Base-by-base conservation (phyloP, 2,329 filamentous ascomycete species). In the Blastomyces emzantsi region DNA sequence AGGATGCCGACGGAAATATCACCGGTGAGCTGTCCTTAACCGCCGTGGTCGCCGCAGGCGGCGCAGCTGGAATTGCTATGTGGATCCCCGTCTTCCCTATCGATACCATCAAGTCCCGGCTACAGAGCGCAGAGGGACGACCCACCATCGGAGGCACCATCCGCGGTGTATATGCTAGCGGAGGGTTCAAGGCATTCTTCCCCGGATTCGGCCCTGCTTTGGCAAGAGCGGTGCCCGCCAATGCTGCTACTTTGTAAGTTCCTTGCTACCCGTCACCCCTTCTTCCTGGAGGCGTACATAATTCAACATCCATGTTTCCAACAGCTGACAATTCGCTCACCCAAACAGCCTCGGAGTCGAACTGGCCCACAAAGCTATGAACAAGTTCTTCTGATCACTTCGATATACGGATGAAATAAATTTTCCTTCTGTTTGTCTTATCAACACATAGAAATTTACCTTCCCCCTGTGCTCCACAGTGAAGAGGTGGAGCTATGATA, bases 51-150 rank as follows among this genome's bases (percentile, higher is more conserved):
- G 84, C 86, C 36, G 94, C 94, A 1, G 94, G 94, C 70, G 94
- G 90, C 67, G 90, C 88, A 3, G 94, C 94, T 0, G 94, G 94
- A 73, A 85, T 99, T 33, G 94, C 94, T 67, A 99, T 99, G 94
- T 99, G 94, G 94, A 94, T 97, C 69, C 92, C 94, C 62, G 92
- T 99, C 52, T 99, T 99, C 84, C 94, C 94, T 28, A 84, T 99
- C 67, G 94, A 99, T 73, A 99, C 94, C 0, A 87, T 99, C 79
- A 99, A 99, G 85, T 92, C 88, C 67, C 83, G 92, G 47, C 79
- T 99, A 74, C 94, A 99, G 82, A 96, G 90, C 54, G 91, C 91
- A 52, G 90, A 94, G 72, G 92, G 91, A 59, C 88, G 88, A 69
- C 87, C 92, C 60, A 90, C 89, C 0, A 85, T 99, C 61, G 84